Evolutionary conservation across 2,329 filamentous ascomycete genomes (phyloP), one percentile per base, ranked within the genome.

Genomic region (Fusarium sp.): DNA sequence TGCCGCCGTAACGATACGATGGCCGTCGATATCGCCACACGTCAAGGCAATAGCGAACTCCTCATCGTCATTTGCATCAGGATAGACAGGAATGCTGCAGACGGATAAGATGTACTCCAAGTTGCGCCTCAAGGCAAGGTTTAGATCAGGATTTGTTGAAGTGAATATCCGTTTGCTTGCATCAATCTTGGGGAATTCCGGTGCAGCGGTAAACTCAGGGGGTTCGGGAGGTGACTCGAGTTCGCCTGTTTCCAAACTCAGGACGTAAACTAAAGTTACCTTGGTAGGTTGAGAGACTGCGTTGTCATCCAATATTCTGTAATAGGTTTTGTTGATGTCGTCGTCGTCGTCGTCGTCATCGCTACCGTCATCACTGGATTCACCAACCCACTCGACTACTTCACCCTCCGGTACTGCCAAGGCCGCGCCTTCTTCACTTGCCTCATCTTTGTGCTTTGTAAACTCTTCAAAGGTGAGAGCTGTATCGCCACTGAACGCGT

Each of bases 151-250:
- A 18, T 51, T 25, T 9, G 15, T 38, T 15, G n/a, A 6, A 18
- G 16, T 38, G 4, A 51, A 38, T 5, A 6, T 9, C 10, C 25
- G 25, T 20, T 48, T 20, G 11, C 22, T 13, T 15, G 5, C 3
- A 16, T 29, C 10, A 1, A 12, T 46, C 1, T 46, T 24, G 1
- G 1, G 4, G 1, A 29, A 6, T 10, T n/a, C 3, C 2, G 13
- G 45, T 15, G 45, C 11, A 10, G 12, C 18, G 5, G 16, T 27
- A 2, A 16, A 24, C 8, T 9, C 10, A 7, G 8, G n/a, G 16
- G 20, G 13, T 1, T 16, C 3, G 34, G 18, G 34, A 38, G 5
- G 32, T 16, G 18, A n/a, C 6, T 38, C 34, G 1, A n/a, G 5
- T 4, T 11, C 34, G 0, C 18, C 18, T 11, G 9, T 0, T 38